Base-by-base conservation (phyloP, 495 filamentous ascomycete species). In the Tuber indicum region DNA sequence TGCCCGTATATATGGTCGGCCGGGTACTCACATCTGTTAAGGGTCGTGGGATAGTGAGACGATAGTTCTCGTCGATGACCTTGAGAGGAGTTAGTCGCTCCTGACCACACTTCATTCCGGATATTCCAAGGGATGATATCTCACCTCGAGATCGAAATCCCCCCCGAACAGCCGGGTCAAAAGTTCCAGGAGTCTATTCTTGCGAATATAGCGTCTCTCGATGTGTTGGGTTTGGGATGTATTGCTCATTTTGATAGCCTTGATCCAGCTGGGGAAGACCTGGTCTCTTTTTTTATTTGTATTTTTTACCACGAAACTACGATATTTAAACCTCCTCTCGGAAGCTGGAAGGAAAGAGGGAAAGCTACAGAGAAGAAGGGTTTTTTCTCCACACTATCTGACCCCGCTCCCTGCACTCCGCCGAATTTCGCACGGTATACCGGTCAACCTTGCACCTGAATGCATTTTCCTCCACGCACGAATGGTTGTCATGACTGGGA, bases 341-440 rank as follows among this genome's bases (percentile, higher is more conserved):
- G n/a, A 32, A 16, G n/a, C 52, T 1, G 16, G 52, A 32, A 26
- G 52, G 52, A 16, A 6, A 62, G 52, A 12, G 52, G 52, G 26
- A 26, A 62, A 32, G 14, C 52, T 1, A 62, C 52, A 62, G 16
- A 62, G 10, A 16, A 62, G n/a, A 62, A 23, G 9, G 42, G 5
- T 58, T 62, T 62, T 32, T 32, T 6, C 52, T 62, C 10, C n/a
- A 62, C 26, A 3, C 52, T 10, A 62, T 62, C 52, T 16, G n/a
- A 62, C 52, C 52, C 52, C 52, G n/a, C 52, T 26, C 26, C n/a
- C 52, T 62, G 52, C 52, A 62, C 52, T 62, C 52, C n/a, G n/a
- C 52, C n/a, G n/a, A 62, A 62, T 62, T 16, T 62, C 26, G n/a
- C 52, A 32, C 52, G 6, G 23, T n/a, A 21, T 23, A 10, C 49